Conservation (phyloP, 129 eudicot species). For the Ambrosia artemisiifolia region DNA sequence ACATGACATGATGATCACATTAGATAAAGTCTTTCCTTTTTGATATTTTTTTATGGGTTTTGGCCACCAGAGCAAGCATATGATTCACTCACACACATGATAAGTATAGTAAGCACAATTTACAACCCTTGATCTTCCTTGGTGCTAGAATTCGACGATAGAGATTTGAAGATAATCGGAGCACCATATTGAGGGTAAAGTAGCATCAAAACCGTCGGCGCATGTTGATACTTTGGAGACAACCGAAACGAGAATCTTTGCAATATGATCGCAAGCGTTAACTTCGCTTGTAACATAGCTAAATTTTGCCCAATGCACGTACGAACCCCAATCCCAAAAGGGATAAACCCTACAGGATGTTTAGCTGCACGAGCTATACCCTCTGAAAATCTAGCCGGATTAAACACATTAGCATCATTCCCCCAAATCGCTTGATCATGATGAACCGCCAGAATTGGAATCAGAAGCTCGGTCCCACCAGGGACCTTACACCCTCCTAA, state of each 20-base stretch:
- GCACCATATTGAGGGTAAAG: slow-evolving; percentile 84
- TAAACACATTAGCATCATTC: slow-evolving; percentile 76
- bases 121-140: slow-evolving; percentile 39
- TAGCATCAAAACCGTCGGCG: slow-evolving; percentile 77
- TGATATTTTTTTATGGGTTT: slow-evolving; percentile 13
- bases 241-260: slow-evolving; percentile 55
- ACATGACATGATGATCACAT: slow-evolving; percentile 13
- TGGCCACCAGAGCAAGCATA: slow-evolving; percentile 25
- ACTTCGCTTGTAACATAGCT: slow-evolving; percentile 76
- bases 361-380: slow-evolving; percentile 90
- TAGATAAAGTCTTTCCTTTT: background rate
- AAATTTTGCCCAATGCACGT: slow-evolving; percentile 85
- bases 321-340: slow-evolving; percentile 80
- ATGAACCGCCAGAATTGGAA: slow-evolving; percentile 85
- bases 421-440: slow-evolving; percentile 90
- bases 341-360: slow-evolving; percentile 69
- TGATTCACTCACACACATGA: slow-evolving; percentile 37
- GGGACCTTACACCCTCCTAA: slow-evolving; percentile 75
- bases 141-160: slow-evolving; percentile 29
- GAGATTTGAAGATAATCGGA: slow-evolving; percentile 56
- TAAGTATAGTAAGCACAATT: slow-evolving; percentile 24
- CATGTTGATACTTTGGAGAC: slow-evolving; percentile 71
- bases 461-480: slow-evolving; percentile 72
- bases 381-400: slow-evolving; percentile 68
- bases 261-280: slow-evolving; percentile 61